Conservation (phyloP, 352 stramenopile genomes). For the Globisporangium iwayamae region DNA sequence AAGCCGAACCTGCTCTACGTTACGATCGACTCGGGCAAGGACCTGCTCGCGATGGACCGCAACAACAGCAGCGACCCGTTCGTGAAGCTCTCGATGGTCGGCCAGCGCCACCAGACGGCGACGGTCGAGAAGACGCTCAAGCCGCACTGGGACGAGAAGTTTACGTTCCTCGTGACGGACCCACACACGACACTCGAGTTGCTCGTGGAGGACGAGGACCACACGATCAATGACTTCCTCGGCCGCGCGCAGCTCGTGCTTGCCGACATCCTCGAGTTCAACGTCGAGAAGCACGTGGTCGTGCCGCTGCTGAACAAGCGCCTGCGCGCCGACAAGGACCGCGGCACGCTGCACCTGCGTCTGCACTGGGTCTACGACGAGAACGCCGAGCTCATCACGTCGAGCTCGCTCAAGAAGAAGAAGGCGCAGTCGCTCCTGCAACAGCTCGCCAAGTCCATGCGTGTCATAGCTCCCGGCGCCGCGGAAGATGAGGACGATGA, state of each 20-base stretch:
- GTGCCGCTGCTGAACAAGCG: slow-evolving; percentile 59
- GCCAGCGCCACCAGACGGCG: slow-evolving; percentile 65
- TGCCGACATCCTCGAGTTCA: slow-evolving; percentile 36
- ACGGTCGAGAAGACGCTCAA: slow-evolving; percentile 73
- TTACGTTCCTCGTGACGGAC: slow-evolving; percentile 52
- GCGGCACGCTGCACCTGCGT: slow-evolving; percentile 49
- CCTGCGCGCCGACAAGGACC: slow-evolving; percentile 44
- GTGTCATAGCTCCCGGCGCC: slow-evolving; percentile 31
- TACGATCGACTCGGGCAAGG: slow-evolving; percentile 66
- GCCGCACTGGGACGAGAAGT: slow-evolving; percentile 73
- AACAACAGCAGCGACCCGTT: slow-evolving; percentile 83
- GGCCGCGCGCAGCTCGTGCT: slow-evolving; percentile 52
- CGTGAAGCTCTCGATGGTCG: slow-evolving; percentile 71
- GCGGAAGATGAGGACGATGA: slow-evolving; percentile 43
- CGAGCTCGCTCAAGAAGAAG: slow-evolving; percentile 42
- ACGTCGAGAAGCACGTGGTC: slow-evolving; percentile 44
- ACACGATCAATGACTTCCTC: slow-evolving; percentile 71
- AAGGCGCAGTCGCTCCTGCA: slow-evolving; percentile 41
- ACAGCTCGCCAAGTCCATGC: slow-evolving; percentile 51
- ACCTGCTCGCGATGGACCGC: slow-evolving; percentile 79
- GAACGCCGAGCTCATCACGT: slow-evolving; percentile 41
- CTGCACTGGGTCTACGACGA: slow-evolving; percentile 50
- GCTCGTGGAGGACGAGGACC: slow-evolving; percentile 63
- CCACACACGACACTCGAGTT: slow-evolving; percentile 45
- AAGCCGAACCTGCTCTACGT: slow-evolving; percentile 64